A percentile compares a stretch with the other conserved stretches of the same genome.
These are phyloP conservation scores for Tephrocybe sp. DNA, from an alignment of 768 basidiomycete genomes.

Conservation along the genomic window DNA sequence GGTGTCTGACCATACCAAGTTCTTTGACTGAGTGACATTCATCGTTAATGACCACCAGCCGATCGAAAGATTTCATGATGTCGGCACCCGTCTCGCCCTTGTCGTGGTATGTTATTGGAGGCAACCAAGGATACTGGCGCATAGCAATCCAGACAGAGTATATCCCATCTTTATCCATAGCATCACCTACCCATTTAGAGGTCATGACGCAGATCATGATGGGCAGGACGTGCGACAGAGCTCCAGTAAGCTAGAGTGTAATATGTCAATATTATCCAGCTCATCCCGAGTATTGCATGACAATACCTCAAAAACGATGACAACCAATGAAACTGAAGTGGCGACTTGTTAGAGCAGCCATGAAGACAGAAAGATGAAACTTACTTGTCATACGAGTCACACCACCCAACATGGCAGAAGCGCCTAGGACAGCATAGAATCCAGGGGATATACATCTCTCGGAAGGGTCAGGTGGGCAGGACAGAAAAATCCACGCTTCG, in stretches of 20 bases:
- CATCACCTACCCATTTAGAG: conserved; percentile 77
- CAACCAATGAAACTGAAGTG: conserved; percentile 66
- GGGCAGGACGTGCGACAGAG: conserved; percentile 76
- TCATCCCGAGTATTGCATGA: no score
- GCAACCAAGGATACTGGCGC: conserved; percentile 70
- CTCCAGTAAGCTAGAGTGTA: conserved; percentile 61
- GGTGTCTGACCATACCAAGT: conserved; percentile 34
- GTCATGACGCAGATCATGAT: conserved; percentile 82
- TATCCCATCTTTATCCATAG: conserved; percentile 66
- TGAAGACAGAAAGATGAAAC: conserved; percentile 16
- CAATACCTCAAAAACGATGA: conserved; percentile 68
- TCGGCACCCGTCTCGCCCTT: conserved; percentile 59
- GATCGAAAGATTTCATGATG: conserved; percentile 54
- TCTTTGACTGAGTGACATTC: conserved; percentile 45
- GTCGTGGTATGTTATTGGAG: conserved; percentile 65
- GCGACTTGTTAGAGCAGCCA: conserved; percentile 4
- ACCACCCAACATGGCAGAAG: conserved; percentile 73
- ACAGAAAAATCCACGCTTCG: conserved; percentile 65
- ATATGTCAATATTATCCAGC: conserved; percentile 1
- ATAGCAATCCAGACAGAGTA: conserved; percentile 75
- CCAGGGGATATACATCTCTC: conserved; percentile 71
- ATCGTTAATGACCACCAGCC: conserved; percentile 55
- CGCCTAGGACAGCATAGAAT: conserved; percentile 77
- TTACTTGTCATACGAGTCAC: conserved; percentile 77
- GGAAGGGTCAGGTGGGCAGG: conserved; percentile 72